Evolutionary conservation across 352 stramenopile genomes (phyloP).

Genomic region (Saprolegnia diclina): DNA sequence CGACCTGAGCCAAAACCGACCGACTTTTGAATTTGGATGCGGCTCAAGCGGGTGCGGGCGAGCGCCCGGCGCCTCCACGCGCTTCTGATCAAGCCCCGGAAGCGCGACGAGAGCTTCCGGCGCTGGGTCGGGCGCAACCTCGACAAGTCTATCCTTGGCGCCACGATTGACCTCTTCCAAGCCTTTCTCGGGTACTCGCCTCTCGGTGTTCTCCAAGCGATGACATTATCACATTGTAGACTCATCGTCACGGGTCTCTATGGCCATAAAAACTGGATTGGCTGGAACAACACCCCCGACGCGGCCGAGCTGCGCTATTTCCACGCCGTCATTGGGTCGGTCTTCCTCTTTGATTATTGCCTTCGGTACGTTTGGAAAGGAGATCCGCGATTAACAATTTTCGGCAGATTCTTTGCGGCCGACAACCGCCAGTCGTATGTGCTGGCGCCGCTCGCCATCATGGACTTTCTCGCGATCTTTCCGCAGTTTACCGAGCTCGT

Average conservation of each 20-base stretch:
- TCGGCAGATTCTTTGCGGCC: conserved; percentile 49
- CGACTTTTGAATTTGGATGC: no score
- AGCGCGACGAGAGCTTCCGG: conserved; percentile 10
- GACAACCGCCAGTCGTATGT: conserved; percentile 52
- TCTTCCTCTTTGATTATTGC: conserved; percentile 14
- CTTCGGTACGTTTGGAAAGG: background rate
- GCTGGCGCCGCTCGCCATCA: conserved; percentile 51
- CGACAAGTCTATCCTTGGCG: conserved; percentile 13
- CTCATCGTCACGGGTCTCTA: conserved; percentile 15
- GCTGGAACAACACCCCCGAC: conserved; percentile 1
- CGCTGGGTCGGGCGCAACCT: conserved; percentile 22
- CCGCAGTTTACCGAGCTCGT: conserved; percentile 38
- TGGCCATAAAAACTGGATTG: conserved; percentile 6
- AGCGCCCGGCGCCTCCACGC: no score
- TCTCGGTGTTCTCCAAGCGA: no score
- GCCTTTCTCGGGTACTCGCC: conserved; percentile 4
- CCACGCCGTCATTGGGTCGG: background rate
- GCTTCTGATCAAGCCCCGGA: conserved; percentile 4
- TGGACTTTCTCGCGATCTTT: conserved; percentile 45
- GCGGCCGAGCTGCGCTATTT: background rate
- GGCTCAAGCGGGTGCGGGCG: no score
- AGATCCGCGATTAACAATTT: no score
- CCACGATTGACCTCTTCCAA: conserved; percentile 18
- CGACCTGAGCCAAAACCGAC: conserved; percentile 13
- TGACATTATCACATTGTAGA: background rate